Conservation (phyloP, 2,329 filamentous ascomycete species). For the Trichoderma atroviride region DNA sequence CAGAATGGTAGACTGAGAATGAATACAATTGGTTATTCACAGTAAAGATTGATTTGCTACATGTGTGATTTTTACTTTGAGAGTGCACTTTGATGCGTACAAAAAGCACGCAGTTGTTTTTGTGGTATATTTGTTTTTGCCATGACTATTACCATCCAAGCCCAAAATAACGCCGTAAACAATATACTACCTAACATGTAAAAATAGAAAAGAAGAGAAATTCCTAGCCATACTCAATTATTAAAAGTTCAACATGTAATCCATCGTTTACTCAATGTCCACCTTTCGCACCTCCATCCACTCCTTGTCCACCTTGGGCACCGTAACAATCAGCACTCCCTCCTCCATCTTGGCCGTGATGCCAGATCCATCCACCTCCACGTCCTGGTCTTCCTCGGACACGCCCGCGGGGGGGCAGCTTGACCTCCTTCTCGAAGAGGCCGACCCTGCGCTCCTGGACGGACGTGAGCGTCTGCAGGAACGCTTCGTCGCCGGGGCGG, state of each 20-base stretch:
- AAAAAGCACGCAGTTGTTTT: not conserved
- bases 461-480: slow-evolving; percentile 64
- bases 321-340: slow-evolving; percentile 73
- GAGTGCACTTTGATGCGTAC: too few species aligned
- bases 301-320: slow-evolving; percentile 71
- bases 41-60: not conserved
- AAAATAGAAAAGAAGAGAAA: not conserved
- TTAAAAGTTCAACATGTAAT: not conserved
- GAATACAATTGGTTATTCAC: slow-evolving; percentile 22
- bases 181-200: not conserved
- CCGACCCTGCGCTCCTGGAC: slow-evolving; percentile 69
- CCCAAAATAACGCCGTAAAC: not conserved
- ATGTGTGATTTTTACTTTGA: not conserved
- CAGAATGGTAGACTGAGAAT: not conserved
- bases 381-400: slow-evolving; percentile 47
- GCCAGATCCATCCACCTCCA: slow-evolving; percentile 62
- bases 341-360: slow-evolving; percentile 80
- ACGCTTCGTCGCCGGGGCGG: slow-evolving; percentile 70
- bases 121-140: not conserved
- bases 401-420: slow-evolving; percentile 54
- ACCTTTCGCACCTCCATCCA: slow-evolving; percentile 66
- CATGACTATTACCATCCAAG: not conserved
- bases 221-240: not conserved
- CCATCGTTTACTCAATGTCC: slow-evolving; percentile 46
- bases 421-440: slow-evolving; percentile 71